A percentile compares a stretch with the other conserved stretches of the same genome.
phyloP scores from a whole-genome alignment of 202 grass and related monocot species.

The Panicum virgatum region DNA sequence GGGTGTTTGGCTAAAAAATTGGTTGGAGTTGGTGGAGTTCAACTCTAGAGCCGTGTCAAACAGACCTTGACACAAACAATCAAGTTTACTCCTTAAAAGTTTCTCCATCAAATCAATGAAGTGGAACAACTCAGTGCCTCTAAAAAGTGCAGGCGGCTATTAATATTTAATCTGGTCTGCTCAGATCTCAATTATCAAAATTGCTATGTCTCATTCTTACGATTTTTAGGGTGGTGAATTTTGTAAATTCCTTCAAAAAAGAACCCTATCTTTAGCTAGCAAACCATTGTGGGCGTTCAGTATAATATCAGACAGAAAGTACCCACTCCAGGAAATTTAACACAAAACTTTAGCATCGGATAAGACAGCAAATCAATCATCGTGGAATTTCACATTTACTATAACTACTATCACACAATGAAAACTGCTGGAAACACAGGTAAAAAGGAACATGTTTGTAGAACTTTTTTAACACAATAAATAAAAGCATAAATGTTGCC shows the following conservation, averaged over 20 bases:
- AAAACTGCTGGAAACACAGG: constrained; percentile 21
- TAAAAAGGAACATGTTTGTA: neutral
- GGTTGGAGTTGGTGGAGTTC: too few relatives aligned
- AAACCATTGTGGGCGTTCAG: constrained; percentile 1
- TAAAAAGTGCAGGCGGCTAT: neutral
- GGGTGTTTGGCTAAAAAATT: too few relatives aligned
- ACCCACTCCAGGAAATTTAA: neutral
- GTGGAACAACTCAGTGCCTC: neutral
- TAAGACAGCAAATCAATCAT: neutral
- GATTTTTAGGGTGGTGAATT: neutral
- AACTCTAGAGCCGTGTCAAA: too few relatives aligned
- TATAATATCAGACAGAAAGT: constrained; percentile 7
- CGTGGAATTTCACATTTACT: neutral
- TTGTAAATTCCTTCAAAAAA: neutral
- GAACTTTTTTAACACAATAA: constrained; percentile 10
- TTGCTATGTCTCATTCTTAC: neutral
- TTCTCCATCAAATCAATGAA: neutral
- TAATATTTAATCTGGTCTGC: neutral
- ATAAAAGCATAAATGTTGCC: neutral
- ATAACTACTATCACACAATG: neutral
- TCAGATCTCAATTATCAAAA: neutral
- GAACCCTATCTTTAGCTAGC: neutral
- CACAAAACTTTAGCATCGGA: neutral
- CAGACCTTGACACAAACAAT: constrained; percentile 24
- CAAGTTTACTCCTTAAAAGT: constrained; percentile 10